Evolutionary conservation across 1,284 basidiomycete genomes (phyloP).

Genomic region (Pseudozyma pruni): DNA sequence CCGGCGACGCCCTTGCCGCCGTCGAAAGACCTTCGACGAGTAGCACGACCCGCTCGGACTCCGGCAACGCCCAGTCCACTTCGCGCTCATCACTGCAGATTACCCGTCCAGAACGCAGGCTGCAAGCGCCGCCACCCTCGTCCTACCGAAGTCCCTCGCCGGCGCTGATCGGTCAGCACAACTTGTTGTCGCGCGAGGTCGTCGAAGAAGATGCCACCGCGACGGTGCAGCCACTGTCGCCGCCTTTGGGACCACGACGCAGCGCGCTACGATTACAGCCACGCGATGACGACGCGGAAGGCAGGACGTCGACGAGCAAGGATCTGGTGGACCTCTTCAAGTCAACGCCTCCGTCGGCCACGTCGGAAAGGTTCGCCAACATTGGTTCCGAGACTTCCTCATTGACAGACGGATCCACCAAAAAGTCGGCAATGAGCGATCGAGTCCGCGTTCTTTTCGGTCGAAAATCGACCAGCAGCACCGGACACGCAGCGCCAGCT

Average conservation of each 20-base stretch:
- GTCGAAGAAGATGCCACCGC: constrained; percentile 12
- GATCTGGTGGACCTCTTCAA: constrained; percentile 56
- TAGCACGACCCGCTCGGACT: constrained; percentile 14
- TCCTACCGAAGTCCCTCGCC: constrained; percentile 47
- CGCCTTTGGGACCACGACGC: constrained; percentile 7
- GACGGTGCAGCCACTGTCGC: constrained; percentile 1
- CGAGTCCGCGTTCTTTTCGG: constrained; percentile 49
- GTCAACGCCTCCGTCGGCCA: constrained; percentile 47
- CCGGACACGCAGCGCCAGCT: constrained; percentile 20
- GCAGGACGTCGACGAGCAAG: constrained; percentile 13
- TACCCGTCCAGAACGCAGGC: constrained; percentile 30
- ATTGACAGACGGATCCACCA: constrained; percentile 14
- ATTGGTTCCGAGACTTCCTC: constrained; percentile 20
- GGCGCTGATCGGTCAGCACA: constrained; percentile 15
- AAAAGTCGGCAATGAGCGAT: constrained; percentile 38
- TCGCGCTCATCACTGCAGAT: constrained; percentile 33
- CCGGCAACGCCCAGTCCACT: constrained; percentile 20
- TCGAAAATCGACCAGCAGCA: constrained; percentile 42
- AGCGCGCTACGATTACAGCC: constrained; percentile 36
- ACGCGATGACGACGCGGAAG: constrained; percentile 29
- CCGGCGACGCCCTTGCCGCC: constrained; percentile 3
- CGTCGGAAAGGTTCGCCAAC: constrained; percentile 22
- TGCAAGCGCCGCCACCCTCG: constrained; percentile 39
- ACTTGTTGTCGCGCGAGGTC: constrained; percentile 18
- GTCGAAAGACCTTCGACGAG: constrained; percentile 10